Percentiles rank a stretch among this genome's conserved stretches.
These are phyloP conservation scores for Nitzschia sp. DNA, from an alignment of 108 stramenopile genomes.

Conservation along the genomic window DNA sequence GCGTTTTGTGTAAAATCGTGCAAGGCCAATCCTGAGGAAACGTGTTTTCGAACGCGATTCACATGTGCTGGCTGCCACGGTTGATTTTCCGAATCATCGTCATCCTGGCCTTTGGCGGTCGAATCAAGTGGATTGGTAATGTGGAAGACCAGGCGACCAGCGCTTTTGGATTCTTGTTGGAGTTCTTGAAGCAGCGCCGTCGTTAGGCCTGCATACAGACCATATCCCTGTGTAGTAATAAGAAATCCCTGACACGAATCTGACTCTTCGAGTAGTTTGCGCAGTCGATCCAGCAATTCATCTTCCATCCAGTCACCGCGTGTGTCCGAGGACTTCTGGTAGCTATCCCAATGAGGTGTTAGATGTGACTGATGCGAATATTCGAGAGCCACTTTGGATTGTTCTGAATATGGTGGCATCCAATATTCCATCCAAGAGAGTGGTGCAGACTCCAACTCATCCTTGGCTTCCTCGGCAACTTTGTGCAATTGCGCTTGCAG, in stretches of 20 bases:
- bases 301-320: constrained; percentile 39
- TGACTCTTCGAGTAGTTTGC: constrained; percentile 66
- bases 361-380: constrained; percentile 37
- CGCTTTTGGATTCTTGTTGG: constrained; percentile 69
- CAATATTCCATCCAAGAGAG: constrained; percentile 63
- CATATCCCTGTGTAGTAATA: constrained; percentile 56
- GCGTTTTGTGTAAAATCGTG: constrained; percentile 60
- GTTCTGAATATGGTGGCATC: constrained; percentile 64
- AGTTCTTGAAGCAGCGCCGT: constrained; percentile 69
- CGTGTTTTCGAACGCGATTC: constrained; percentile 40
- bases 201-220: constrained; percentile 62
- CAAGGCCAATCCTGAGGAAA: constrained; percentile 62
- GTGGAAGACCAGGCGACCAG: constrained; percentile 49
- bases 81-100: neutral
- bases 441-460: constrained; percentile 14
- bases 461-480: neutral
- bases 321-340: constrained; percentile 4
- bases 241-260: constrained; percentile 69
- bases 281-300: constrained; percentile 53
- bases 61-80: constrained; percentile 46
- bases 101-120: neutral
- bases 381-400: constrained; percentile 47
- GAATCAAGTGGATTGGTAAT: constrained; percentile 4
- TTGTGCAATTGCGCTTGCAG: constrained; percentile 28
- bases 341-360: constrained; percentile 35